Conservation (phyloP, 495 filamentous ascomycete genomes). For the Aspergillus indologenus region DNA sequence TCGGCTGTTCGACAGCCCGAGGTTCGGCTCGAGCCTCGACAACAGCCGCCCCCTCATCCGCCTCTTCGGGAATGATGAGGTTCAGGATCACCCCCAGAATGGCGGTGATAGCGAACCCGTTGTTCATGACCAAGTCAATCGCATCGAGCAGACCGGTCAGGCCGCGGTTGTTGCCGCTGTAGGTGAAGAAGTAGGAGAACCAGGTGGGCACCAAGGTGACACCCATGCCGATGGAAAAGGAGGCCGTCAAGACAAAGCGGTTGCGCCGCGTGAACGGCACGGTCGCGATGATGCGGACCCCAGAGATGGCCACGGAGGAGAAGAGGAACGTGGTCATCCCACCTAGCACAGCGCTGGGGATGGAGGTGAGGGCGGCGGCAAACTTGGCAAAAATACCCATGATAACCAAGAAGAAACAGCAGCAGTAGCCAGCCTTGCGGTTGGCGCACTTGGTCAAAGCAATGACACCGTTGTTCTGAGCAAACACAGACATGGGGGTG, state of each 20-base stretch:
- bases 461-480: slow-evolving; percentile 94
- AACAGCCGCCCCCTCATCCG: slow-evolving; percentile 53
- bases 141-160: slow-evolving; percentile 80
- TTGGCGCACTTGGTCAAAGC: slow-evolving; percentile 87
- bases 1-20: slow-evolving; percentile 1
- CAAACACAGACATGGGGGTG: slow-evolving; percentile 75
- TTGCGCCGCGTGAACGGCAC: slow-evolving; percentile 80
- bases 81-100: slow-evolving; percentile 72
- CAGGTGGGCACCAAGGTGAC: slow-evolving; percentile 79
- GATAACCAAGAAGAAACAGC: slow-evolving; percentile 77
- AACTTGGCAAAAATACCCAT: slow-evolving; percentile 94
- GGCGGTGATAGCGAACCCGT: slow-evolving; percentile 62
- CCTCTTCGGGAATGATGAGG: slow-evolving; percentile 66
- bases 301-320: slow-evolving; percentile 77
- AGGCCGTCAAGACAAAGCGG: slow-evolving; percentile 81
- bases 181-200: slow-evolving; percentile 75
- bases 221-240: slow-evolving; percentile 72
- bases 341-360: slow-evolving; percentile 76
- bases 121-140: slow-evolving; percentile 76
- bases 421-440: slow-evolving; percentile 74
- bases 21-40: slow-evolving; percentile 22
- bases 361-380: slow-evolving; percentile 80
- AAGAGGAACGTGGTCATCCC: slow-evolving; percentile 96
- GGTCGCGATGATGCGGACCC: slow-evolving; percentile 77
- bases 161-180: slow-evolving; percentile 63